These are phyloP conservation scores for Triglochin maritima DNA, from an alignment of 106 monocot species.

Conservation along the genomic window DNA sequence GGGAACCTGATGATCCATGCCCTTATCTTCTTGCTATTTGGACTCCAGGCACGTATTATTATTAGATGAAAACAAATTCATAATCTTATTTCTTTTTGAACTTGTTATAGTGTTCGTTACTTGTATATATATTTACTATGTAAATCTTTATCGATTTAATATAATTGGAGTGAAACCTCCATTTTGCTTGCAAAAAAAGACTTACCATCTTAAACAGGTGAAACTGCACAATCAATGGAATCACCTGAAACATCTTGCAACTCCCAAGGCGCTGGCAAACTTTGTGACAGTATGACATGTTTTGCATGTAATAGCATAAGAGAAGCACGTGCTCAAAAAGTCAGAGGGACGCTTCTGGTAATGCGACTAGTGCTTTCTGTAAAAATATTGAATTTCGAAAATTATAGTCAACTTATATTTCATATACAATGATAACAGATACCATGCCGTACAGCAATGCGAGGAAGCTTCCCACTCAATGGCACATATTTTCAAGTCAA, in stretches of 20 bases:
- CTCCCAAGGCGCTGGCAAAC: constrained; percentile 16
- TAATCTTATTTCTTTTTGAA: background rate
- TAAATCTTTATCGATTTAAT: background rate
- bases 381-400: background rate
- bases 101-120: no score
- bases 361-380: background rate
- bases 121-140: background rate
- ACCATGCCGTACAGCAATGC: constrained; percentile 67
- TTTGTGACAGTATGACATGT: constrained; percentile 48
- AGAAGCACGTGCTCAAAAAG: constrained; percentile 44
- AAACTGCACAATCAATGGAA: constrained; percentile 35
- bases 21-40: constrained; percentile 55
- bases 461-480: constrained; percentile 68
- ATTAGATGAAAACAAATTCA: background rate
- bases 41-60: constrained; percentile 33
- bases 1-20: constrained; percentile 49
- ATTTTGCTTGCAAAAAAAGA: background rate
- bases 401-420: background rate
- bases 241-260: constrained; percentile 26
- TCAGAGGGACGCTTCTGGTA: constrained; percentile 63
- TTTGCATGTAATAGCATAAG: constrained; percentile 57
- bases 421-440: constrained; percentile 23
- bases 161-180: background rate
- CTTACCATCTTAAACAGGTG: constrained; percentile 17
- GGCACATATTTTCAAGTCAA: constrained; percentile 74